phyloP scores from a whole-genome alignment of 441 rosid species.

The Gossypium laxum region DNA sequence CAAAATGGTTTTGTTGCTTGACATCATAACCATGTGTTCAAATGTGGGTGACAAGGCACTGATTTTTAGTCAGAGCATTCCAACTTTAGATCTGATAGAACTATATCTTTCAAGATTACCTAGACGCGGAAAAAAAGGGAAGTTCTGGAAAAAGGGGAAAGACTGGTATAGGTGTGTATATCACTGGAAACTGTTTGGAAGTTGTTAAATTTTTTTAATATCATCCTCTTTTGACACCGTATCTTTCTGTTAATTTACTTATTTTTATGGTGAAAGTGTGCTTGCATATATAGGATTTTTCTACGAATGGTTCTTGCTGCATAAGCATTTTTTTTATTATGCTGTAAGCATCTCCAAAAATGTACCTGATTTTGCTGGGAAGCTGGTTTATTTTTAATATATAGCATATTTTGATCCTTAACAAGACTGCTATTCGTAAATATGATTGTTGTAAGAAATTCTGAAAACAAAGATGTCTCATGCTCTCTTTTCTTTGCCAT shows the following conservation, averaged over 20 bases:
- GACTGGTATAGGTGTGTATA: slow-evolving; percentile 88
- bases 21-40: slow-evolving; percentile 68
- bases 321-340: background rate
- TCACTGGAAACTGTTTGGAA: background rate
- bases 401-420: background rate
- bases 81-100: slow-evolving; percentile 93
- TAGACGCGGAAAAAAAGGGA: slow-evolving; percentile 62
- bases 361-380: background rate
- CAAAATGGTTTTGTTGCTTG: slow-evolving; percentile 93
- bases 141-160: slow-evolving; percentile 88
- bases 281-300: background rate
- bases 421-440: background rate
- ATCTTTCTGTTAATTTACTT: background rate
- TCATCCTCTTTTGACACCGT: background rate
- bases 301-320: background rate
- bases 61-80: slow-evolving; percentile 98
- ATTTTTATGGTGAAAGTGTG: background rate
- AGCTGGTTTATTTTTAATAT: background rate
- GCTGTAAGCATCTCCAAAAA: background rate
- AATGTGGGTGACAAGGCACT: slow-evolving; percentile 80
- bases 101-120: slow-evolving; percentile 73
- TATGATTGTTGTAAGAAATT: background rate
- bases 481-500: slow-evolving; percentile 13
- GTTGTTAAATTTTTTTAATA: background rate
- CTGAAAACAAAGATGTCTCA: background rate